Base-by-base conservation (phyloP, 495 filamentous ascomycete species). In the Rostrohypoxylon terebratum region DNA sequence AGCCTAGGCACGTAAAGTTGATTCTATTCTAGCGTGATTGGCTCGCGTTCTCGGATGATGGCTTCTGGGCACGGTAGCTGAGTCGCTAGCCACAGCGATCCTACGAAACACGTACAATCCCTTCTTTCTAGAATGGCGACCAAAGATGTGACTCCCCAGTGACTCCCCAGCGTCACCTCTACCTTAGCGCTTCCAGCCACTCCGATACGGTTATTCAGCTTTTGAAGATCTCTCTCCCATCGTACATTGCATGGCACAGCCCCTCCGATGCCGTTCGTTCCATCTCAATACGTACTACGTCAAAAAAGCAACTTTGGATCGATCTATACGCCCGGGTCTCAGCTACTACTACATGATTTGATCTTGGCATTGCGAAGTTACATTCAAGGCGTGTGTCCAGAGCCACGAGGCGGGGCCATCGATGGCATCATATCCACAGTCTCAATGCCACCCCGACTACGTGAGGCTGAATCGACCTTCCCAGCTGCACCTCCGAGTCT, bases 11-110 rank as follows among this genome's bases (percentile, higher is more conserved):
- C 13, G 50, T 48, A 61, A 20, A 47, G 31, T 34, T 18, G 59
- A 65, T 55, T 60, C 59, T 54, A 64, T 70, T 54, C 54, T 28
- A 36, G 38, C 63, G 1, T 51, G 44, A 63, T 63, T 59, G 63
- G 63, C 16, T 45, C 33, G 58, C 44, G 34, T 47, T n/a, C 8
- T 55, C 51, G 51, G 50, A 25, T 36, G 31, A 7, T 44, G 23
- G 16, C 31, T 25, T n/a, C 31, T 38, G 38, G 25, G 33, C 45
- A 20, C 50, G 40, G 33, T 50, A 6, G 28, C 23, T 42, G 36
- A 60, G 25, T 42, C 4, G 7, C 33, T 42, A 47, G 40, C 53
- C 53, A 25, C 13, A 9, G 13, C 14, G 31, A 55, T 55, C 51
- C 51, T 42, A 59, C 23, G 13, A 33, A 1, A 18, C 13, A 34